Base-by-base conservation (phyloP, 176 grass and related monocot genomes). In the Carex parvula region DNA sequence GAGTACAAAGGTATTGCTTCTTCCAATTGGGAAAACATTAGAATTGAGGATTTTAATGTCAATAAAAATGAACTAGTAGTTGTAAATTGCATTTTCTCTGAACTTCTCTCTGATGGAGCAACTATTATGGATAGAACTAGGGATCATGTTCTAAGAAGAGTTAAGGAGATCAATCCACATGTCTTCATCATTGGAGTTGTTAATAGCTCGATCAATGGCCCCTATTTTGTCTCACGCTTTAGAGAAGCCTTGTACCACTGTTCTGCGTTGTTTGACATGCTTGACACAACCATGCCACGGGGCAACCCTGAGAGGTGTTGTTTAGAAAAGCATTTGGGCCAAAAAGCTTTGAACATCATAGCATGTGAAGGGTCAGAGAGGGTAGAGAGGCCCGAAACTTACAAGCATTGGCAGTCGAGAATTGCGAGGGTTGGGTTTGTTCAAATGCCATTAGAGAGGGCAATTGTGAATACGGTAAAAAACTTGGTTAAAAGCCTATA, bases 221-320 rank as follows among this genome's bases (percentile, higher is more conserved):
- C 90, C 81, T 92, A 87, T 81, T 92, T 92, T 44, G 26, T 82
- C 2, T 54, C 81, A 14, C 84, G 90, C 15, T 92, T 92, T 79
- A 85, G 62, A 48, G 87, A 89, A 79, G 85, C 60, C 8, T 8
- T 92, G 33, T 87, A 87, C 75, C 90, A 89, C 68, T 92, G 85
- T 81, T 87, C 87, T 56, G 56, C 87, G 5, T 24, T 87, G 75
- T 92, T 92, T 52, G 87, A 92, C 84, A 83, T 92, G 90, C 76
- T 89, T 6, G 87, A 92, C 48, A 65, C 87, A 7, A 92, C 69
- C 62, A 79, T 79, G 79, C 87, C 85, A 12, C 75, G 87, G 33
- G 50, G 89, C 26, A 82, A 92, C 58, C 65, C 86, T 17, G 46
- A 63, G 26, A 89, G 88, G 21, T 54, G 41, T 24, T 20, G 70